Evolutionary conservation across 352 stramenopile species (phyloP).

Genomic region (Globisporangium nunn): DNA sequence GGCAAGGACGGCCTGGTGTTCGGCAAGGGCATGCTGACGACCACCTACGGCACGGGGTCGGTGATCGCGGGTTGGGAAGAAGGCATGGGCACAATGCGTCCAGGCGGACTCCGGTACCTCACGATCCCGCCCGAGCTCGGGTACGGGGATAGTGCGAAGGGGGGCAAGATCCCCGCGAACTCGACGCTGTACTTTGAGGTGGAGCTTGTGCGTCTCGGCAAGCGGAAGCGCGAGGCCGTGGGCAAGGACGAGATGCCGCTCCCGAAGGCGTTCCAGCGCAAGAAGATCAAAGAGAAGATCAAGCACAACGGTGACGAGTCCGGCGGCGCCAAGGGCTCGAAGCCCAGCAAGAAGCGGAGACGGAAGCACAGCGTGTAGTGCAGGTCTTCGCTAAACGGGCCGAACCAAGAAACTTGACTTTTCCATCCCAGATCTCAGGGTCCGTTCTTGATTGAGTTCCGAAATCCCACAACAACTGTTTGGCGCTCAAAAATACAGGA

Average conservation of each 20-base stretch:
- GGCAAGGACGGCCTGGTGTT: constrained; percentile 61
- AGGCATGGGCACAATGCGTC: constrained; percentile 67
- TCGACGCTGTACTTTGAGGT: constrained; percentile 76
- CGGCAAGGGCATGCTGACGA: constrained; percentile 71
- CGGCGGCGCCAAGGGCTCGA: constrained; percentile 9
- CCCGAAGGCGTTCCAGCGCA: constrained; percentile 71
- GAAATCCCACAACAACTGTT: too few relatives aligned
- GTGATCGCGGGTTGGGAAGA: constrained; percentile 81
- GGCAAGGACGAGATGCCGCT: constrained; percentile 60
- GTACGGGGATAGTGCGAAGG: constrained; percentile 59
- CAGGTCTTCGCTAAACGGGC: too few relatives aligned
- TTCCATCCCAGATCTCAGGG: too few relatives aligned
- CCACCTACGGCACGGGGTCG: constrained; percentile 50
- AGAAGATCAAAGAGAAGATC: constrained; percentile 43
- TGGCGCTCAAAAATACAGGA: too few relatives aligned
- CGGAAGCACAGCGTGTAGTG: constrained; percentile 32
- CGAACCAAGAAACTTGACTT: too few relatives aligned
- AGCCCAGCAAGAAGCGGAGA: constrained; percentile 20
- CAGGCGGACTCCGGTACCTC: constrained; percentile 45
- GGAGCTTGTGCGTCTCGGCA: constrained; percentile 70
- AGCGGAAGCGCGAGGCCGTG: constrained; percentile 54
- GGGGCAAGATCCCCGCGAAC: constrained; percentile 73
- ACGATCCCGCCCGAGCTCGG: constrained; percentile 60
- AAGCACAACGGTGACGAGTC: constrained; percentile 7
- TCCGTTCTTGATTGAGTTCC: too few relatives aligned